Evolutionary conservation across 306 rosid genomes (phyloP).

Genomic region (Cucumis hystrix): DNA sequence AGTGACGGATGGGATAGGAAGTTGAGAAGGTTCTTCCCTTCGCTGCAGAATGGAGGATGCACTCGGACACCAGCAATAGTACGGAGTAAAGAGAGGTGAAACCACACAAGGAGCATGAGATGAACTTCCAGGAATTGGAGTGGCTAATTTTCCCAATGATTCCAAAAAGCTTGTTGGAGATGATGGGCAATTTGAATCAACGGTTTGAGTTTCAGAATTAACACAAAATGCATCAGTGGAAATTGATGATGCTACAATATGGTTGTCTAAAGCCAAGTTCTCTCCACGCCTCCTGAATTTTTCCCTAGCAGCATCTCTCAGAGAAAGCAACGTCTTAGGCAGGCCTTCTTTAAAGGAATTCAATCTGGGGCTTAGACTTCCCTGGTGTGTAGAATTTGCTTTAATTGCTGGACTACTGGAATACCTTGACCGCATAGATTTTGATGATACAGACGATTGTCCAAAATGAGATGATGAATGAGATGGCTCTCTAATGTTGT

Average conservation of each 20-base stretch:
- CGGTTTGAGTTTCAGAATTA: conserved; percentile 23
- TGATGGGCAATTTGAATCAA: conserved; percentile 13
- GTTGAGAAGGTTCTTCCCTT: conserved; percentile 29
- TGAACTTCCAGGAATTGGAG: conserved; percentile 26
- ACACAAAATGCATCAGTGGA: conserved; percentile 16
- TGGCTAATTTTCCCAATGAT: conserved; percentile 38
- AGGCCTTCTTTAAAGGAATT: conserved; percentile 84
- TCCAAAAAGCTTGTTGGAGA: conserved; percentile 46
- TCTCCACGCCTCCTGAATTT: conserved; percentile 62
- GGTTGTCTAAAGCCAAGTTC: conserved; percentile 28
- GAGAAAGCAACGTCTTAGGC: conserved; percentile 44
- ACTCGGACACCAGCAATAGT: conserved; percentile 89
- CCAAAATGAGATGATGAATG: conserved; percentile 36
- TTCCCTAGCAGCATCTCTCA: conserved; percentile 58
- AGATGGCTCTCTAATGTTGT: conserved; percentile 15
- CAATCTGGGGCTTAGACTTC: conserved; percentile 74
- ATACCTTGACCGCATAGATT: conserved; percentile 56
- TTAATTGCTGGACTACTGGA: conserved; percentile 40
- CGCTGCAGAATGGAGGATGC: conserved; percentile 34
- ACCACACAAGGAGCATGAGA: conserved; percentile 30
- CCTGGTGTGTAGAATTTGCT: conserved; percentile 51
- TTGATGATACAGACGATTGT: conserved; percentile 29
- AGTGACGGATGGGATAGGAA: conserved; percentile 15
- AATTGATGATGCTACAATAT: conserved; percentile 21
- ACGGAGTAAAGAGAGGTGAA: conserved; percentile 65